Evolutionary conservation across 2,329 filamentous ascomycete genomes (phyloP).

Genomic region (Pseudocercospora fijiensis): DNA sequence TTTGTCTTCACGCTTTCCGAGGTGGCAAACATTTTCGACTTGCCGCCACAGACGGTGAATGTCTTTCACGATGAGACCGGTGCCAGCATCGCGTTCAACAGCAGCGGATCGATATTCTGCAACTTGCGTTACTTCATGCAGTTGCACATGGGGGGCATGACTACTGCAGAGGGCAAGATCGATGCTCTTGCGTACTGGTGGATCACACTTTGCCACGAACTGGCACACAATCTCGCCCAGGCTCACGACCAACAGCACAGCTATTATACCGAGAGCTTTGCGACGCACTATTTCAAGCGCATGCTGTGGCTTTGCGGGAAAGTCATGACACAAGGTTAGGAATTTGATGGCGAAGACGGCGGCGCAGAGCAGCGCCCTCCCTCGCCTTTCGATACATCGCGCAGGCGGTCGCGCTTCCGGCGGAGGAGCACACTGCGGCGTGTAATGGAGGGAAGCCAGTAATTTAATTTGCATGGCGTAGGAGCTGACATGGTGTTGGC

Average conservation of each 20-base stretch:
- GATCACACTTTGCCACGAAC: slow-evolving; percentile 90
- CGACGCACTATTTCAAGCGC: slow-evolving; percentile 72
- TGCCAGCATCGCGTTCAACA: slow-evolving; percentile 89
- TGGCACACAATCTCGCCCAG: slow-evolving; percentile 87
- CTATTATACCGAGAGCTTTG: slow-evolving; percentile 81
- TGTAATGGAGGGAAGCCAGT: not conserved
- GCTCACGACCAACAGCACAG: slow-evolving; percentile 77
- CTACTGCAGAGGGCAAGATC: slow-evolving; percentile 52
- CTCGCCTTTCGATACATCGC: not conserved
- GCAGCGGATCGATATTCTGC: slow-evolving; percentile 83
- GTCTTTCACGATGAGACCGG: slow-evolving; percentile 82
- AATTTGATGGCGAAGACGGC: not conserved
- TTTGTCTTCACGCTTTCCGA: slow-evolving; percentile 71
- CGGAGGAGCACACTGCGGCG: not conserved
- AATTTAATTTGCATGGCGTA: not conserved
- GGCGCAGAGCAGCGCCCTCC: not conserved
- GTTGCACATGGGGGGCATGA: slow-evolving; percentile 61
- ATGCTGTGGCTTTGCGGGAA: slow-evolving; percentile 52
- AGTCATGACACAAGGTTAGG: slow-evolving; percentile 15
- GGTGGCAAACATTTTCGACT: slow-evolving; percentile 68
- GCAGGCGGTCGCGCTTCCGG: not conserved
- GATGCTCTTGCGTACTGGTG: slow-evolving; percentile 87
- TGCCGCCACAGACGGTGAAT: slow-evolving; percentile 69
- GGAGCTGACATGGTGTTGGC: not conserved
- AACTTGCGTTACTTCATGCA: slow-evolving; percentile 86